Base-by-base conservation (phyloP, 345 rosid genomes). In the Pistacia atlantica region DNA sequence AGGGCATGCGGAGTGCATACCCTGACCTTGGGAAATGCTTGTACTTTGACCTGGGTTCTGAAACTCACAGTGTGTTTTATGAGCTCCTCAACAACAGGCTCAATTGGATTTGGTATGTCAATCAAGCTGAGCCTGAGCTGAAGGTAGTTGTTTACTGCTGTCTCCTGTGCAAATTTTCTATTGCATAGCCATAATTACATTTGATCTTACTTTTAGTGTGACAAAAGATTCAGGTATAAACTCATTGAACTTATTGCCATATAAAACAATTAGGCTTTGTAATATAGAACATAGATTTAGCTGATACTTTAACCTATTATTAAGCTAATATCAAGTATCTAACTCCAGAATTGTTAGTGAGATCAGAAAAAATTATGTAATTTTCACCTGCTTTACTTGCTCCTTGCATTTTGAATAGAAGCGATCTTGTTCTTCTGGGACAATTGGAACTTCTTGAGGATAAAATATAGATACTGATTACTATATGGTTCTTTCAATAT, bases 21-120 rank as follows among this genome's bases (percentile, higher is more conserved):
- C 92, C 93, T 12, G 88, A 89, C 35, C 87, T 91, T 61, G 97
- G 95, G 31, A 90, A 80, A 52, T 91, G 97, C 77, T 74, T 90
- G 80, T 92, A 91, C 82, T 90, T 91, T 33, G 89, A 90, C 71
- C 80, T 92, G 3, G 75, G 77, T 25, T 73, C 52, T 0, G 71
- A 83, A 81, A 85, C 89, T 75, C 97, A 91, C 77, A 54, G 58
- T 55, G 97, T 78, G 66, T 75, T 92, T 20, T 91, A 90, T 72
- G 92, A 91, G 80, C 90, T 92, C 73, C 80, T 63, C 35, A 84
- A 84, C 77, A 80, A 83, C 72, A 85, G 82, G 76, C 87, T 92
- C 16, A 91, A 92, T 58, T 95, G 97, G 97, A 82, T 95, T 79
- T 88, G 91, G 94, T 90, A 91, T 76, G 82, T 88, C 58, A 87